Base-by-base conservation (phyloP, 2,329 filamentous ascomycete genomes). In the Nakataea oryzae region DNA sequence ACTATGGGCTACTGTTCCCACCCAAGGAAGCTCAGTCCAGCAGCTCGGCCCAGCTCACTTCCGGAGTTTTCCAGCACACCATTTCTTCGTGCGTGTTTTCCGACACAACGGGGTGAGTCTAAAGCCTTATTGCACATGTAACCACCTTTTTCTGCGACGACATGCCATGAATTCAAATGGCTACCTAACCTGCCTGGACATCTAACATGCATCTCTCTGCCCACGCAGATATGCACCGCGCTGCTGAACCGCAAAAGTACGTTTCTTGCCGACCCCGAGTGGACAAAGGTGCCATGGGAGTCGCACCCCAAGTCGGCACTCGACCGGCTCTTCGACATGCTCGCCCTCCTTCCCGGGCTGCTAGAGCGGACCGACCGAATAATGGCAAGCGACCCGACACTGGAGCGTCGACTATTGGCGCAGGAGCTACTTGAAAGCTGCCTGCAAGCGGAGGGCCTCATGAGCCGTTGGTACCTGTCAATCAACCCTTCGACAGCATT, bases 61-160 rank as follows among this genome's bases (percentile, higher is more conserved):
- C 64, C 74, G 74, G 50, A 70, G 70, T 0, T 85, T 85, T 61
- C 83, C 83, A 2, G 74, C 79, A 13, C 83, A 85, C 63, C 82
- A 85, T 67, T 84, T 82, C 68, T 85, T 85, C 62, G 77, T 78
- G 28, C 76, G 81, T 13, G 75, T 85, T 6, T 85, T 81, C 65
- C 78, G 83, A 28, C 81, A 79, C 17, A 76, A 74, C 58, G 79
- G 78, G 57, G 82, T 84, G 73, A 73, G 81, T 74, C 9, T 54
- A 29, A 13, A 27, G 27, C 29, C 3, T 29, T n/a, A 2, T 47
- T 13, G 6, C 56, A 21, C 24, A 50, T 17, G 34, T 13, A 17
- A 12, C 34, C 14, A n/a, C n/a, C n/a, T n/a, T n/a, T 26, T 27
- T 26, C 26, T 30, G 14, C 2, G 24, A 27, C 17, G 5, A 17